Percentiles rank a stretch among this genome's conserved stretches.
Conservation (phyloP, 805 yeast genomes). For the Kodamaea kaohsiungensis region DNA sequence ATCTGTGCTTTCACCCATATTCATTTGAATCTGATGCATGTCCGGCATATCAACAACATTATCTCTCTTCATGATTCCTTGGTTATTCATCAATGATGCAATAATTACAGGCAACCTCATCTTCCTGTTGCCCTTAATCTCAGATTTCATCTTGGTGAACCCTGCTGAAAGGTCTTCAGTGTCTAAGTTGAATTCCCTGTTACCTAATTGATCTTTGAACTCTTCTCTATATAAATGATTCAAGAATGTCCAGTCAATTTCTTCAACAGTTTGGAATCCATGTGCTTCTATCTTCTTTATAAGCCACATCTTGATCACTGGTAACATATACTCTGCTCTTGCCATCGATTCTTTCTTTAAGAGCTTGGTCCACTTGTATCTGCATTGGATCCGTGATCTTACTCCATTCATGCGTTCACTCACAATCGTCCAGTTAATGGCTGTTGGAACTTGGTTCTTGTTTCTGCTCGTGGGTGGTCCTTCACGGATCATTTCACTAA, state of each 20-base stretch:
- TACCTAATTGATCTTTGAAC: slow-evolving; percentile 18
- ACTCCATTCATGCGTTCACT: slow-evolving; percentile 88
- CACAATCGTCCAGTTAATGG: slow-evolving; percentile 88
- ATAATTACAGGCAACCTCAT: slow-evolving; percentile 1
- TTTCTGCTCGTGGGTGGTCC: background rate
- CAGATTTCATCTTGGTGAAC: slow-evolving; percentile 58
- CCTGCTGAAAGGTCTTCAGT: slow-evolving; percentile 62
- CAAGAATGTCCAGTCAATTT: slow-evolving; percentile 38
- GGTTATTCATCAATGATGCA: background rate
- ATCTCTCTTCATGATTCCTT: background rate
- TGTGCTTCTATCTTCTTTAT: slow-evolving; percentile 29
- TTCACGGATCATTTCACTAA: slow-evolving; percentile 44
- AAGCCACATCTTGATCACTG: slow-evolving; percentile 40
- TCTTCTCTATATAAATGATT: slow-evolving; percentile 30
- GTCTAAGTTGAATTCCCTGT: slow-evolving; percentile 44
- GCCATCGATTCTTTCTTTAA: slow-evolving; percentile 52
- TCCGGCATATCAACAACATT: background rate
- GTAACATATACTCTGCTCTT: slow-evolving; percentile 34
- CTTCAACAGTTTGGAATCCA: slow-evolving; percentile 25
- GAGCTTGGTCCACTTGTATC: slow-evolving; percentile 92
- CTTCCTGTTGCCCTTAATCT: slow-evolving; percentile 44
- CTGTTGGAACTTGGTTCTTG: slow-evolving; percentile 22
- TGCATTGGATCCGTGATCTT: slow-evolving; percentile 89
- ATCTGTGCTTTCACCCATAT: background rate
- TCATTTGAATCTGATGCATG: background rate